These are phyloP conservation scores for Perkinsus chesapeaki DNA, from an alignment of 169 alveolate species.

Conservation along the genomic window DNA sequence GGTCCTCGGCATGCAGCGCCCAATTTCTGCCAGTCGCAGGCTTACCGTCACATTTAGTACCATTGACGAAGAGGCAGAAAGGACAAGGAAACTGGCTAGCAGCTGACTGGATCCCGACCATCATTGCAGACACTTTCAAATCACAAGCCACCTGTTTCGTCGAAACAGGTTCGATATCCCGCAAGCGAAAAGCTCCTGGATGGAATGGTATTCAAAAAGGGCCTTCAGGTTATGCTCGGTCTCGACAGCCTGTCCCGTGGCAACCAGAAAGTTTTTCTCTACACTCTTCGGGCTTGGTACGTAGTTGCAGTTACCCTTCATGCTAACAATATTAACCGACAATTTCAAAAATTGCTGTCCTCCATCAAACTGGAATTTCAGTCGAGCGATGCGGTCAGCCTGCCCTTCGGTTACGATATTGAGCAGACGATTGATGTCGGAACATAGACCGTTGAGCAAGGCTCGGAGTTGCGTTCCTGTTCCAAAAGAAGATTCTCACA, in stretches of 20 bases:
- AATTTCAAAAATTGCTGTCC: neutral
- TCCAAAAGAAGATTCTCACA: neutral
- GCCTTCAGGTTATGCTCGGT: neutral
- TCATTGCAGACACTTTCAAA: neutral
- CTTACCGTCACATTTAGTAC: too few species aligned
- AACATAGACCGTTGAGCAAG: neutral
- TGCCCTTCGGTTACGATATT: neutral
- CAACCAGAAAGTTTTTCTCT: neutral
- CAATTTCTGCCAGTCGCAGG: too few species aligned
- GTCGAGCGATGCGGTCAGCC: neutral
- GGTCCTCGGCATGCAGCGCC: too few species aligned
- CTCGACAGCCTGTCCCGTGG: neutral
- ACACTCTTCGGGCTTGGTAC: neutral
- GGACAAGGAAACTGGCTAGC: neutral
- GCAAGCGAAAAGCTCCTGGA: neutral
- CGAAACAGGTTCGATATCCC: too few species aligned
- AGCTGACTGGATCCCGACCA: neutral
- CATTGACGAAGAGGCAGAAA: too few species aligned
- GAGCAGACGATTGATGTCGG: neutral
- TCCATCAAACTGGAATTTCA: neutral
- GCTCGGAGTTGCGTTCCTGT: neutral
- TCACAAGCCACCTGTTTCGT: neutral
- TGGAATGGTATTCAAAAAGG: neutral
- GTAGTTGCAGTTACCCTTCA: neutral
- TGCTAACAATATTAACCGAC: neutral